Conservation (phyloP, 1,284 basidiomycete species). For the Leccinum fuscescens region DNA sequence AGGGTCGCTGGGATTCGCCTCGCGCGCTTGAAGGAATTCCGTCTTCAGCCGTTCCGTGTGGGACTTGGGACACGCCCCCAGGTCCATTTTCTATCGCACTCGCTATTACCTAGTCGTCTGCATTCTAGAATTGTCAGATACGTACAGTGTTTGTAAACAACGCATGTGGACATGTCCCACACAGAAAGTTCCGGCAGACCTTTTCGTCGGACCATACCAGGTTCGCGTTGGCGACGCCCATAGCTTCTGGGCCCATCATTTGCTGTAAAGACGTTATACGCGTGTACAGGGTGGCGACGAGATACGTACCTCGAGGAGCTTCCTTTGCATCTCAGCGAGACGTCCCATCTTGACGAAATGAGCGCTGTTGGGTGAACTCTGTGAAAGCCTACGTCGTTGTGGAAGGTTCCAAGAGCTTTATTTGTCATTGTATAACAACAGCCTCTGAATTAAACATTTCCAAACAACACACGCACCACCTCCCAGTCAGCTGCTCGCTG, state of each 20-base stretch:
- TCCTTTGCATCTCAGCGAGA: constrained; percentile 88
- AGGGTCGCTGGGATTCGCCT: constrained; percentile 73
- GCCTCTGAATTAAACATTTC: constrained; percentile 27
- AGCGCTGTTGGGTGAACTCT: constrained; percentile 5
- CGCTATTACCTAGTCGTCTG: constrained; percentile 9
- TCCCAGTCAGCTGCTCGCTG: not conserved
- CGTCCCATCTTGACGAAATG: constrained; percentile 63
- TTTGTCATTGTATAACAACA: constrained; percentile 33
- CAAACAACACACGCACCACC: constrained; percentile 25
- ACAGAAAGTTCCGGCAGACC: constrained; percentile 98
- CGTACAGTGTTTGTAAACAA: constrained; percentile 97
- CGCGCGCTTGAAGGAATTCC: constrained; percentile 81
- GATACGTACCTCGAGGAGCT: constrained; percentile 77
- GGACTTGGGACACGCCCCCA: constrained; percentile 96
- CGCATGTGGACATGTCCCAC: constrained; percentile 96
- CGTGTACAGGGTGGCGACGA: not conserved
- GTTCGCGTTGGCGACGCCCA: constrained; percentile 92
- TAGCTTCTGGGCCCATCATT: constrained; percentile 99
- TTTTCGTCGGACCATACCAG: constrained; percentile 96
- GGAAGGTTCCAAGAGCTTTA: constrained; percentile 17
- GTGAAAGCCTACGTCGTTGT: not conserved
- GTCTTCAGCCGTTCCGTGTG: constrained; percentile 94
- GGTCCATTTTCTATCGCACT: constrained; percentile 90
- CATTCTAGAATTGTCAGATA: constrained; percentile 20
- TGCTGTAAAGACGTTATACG: constrained; percentile 52